phyloP scores from a whole-genome alignment of 495 filamentous ascomycete species.

The Neurospora sublineolata region DNA sequence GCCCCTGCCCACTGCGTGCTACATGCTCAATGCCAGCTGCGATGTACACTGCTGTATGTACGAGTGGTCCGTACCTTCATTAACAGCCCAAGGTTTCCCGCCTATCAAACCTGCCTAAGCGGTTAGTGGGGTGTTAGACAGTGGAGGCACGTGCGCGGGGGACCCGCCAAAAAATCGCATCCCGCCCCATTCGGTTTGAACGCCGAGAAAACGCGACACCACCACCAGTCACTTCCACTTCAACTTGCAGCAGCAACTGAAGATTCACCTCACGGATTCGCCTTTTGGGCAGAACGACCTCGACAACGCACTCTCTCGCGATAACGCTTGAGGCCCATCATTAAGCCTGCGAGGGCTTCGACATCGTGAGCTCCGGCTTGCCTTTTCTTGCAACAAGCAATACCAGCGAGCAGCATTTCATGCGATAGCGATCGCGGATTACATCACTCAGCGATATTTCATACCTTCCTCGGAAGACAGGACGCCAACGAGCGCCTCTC shows the following conservation, averaged over 20 bases:
- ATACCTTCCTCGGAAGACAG: not conserved
- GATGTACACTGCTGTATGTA: not conserved
- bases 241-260: not conserved
- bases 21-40: not conserved
- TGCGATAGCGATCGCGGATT: not conserved
- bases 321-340: not conserved
- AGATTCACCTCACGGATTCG: not conserved
- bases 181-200: not conserved
- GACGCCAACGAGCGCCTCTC: not conserved
- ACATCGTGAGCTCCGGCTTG: not conserved
- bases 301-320: not conserved
- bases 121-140: not conserved
- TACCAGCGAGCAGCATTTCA: not conserved
- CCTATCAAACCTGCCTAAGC: not conserved
- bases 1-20: not conserved
- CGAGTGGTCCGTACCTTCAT: not conserved
- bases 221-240: not conserved
- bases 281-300: not conserved
- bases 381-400: not conserved
- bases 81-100: not conserved
- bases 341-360: not conserved
- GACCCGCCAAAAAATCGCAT: not conserved
- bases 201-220: not conserved
- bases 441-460: not conserved
- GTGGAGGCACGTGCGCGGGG: not conserved